Percentiles rank a stretch among this genome's conserved stretches.
phyloP scores from a whole-genome alignment of 2,329 filamentous ascomycete species.

The Xylaria hypoxylon region DNA sequence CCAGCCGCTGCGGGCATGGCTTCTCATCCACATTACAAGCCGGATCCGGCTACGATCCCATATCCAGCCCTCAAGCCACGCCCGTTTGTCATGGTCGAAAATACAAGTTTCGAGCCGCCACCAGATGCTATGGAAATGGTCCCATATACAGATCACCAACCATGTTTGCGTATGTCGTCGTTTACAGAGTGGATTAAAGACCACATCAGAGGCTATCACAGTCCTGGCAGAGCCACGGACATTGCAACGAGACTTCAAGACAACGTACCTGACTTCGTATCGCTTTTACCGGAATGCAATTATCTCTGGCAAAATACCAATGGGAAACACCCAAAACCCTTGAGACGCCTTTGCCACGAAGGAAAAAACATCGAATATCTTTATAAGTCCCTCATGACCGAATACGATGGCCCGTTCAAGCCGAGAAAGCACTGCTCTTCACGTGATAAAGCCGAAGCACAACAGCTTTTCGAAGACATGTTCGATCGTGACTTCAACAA shows the following conservation, averaged over 20 bases:
- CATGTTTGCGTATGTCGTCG: neutral
- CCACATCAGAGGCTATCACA: neutral
- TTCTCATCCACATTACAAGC: too few species aligned
- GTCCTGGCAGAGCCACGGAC: neutral
- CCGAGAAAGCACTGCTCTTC: neutral
- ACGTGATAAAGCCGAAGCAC: neutral
- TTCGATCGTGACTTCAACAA: neutral
- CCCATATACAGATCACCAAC: neutral
- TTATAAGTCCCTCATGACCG: neutral
- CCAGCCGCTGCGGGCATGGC: too few species aligned
- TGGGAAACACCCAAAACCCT: too few species aligned
- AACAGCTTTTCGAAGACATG: neutral
- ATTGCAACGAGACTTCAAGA: neutral
- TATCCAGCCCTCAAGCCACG: too few species aligned
- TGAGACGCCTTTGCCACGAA: too few species aligned
- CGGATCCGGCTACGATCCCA: too few species aligned
- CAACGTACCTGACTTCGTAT: neutral
- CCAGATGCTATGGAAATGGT: too few species aligned
- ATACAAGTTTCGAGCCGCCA: too few species aligned
- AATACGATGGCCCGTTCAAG: neutral
- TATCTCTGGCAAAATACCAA: too few species aligned
- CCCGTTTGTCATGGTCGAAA: too few species aligned
- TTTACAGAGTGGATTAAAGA: neutral
- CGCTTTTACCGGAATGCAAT: neutral
- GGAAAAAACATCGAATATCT: neutral